Base-by-base conservation (phyloP, 2,329 filamentous ascomycete species). In the Scleromitrula shiraiana region DNA sequence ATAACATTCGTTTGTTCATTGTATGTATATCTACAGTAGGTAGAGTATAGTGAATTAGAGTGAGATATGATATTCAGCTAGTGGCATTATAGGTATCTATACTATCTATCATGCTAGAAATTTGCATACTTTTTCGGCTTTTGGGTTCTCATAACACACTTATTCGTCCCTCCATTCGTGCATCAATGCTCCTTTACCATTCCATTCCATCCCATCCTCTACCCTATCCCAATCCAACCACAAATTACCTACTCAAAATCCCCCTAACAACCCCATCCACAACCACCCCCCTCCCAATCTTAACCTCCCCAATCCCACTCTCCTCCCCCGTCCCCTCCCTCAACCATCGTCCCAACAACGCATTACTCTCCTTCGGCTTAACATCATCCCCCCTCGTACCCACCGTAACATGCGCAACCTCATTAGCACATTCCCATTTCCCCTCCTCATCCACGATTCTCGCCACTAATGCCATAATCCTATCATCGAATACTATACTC, bases 361-460 rank as follows among this genome's bases (percentile, higher is more conserved):
- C 82, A 62, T 98, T 98, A 69, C 90, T 95, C 71, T 98, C 91
- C 67, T 86, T 90, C 0, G 93, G 91, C 70, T 96, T 97, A 60
- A 97, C 79, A 7, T 73, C 66, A 39, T 73, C 67, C 55, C 82
- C 77, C 8, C 81, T 78, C 0, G 93, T 98, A 17, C 93, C 93
- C 7, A 97, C 74, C 0, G 93, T 98, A 51, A 98, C 79, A 64
- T 98, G 93, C 9, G 90, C 81, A 26, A 94, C 74, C 12, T 74
- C 68, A 62, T 98, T 98, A 36, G 78, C 76, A 52, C 83, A 91
- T 47, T 80, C 72, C 80, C 82, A 87, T 47, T 80, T 72, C 80
- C 82, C 87, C 52, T 66, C 68, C 12, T 76, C 68, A 49, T 80
- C 78, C 5, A 78, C 68, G 2, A 95, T 71, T 8, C 90, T 79